Percentiles rank a stretch among this genome's conserved stretches.
phyloP scores from a whole-genome alignment of 2,329 filamentous ascomycete species.

The Chrysoporthe deuterocubensis region DNA sequence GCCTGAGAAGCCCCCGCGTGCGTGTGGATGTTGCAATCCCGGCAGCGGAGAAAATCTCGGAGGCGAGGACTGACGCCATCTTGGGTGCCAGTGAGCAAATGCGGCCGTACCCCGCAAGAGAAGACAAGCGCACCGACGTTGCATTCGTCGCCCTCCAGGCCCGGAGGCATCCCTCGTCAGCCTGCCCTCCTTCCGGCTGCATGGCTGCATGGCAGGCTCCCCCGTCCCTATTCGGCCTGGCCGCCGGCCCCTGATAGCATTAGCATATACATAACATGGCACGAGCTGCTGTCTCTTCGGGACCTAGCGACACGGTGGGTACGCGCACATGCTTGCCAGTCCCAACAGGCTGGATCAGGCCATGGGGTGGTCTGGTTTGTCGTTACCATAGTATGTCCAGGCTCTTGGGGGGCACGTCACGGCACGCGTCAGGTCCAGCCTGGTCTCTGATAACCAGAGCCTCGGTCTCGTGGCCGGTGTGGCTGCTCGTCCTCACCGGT shows the following conservation, averaged over 20 bases:
- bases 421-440: background rate
- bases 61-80: slow-evolving; percentile 28
- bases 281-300: no score
- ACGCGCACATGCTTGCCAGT: no score
- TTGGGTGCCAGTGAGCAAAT: slow-evolving; percentile 27
- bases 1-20: background rate
- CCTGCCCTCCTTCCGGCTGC: background rate
- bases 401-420: no score
- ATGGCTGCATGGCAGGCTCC: no score
- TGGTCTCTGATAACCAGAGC: background rate
- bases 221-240: background rate
- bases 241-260: no score
- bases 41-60: slow-evolving; percentile 35
- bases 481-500: background rate
- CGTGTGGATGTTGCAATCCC: background rate
- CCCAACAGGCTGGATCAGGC: no score
- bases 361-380: background rate
- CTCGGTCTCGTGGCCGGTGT: slow-evolving; percentile 3
- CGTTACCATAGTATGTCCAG: no score
- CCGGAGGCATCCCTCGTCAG: background rate
- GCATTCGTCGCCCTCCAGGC: slow-evolving; percentile 6
- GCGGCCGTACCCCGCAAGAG: slow-evolving; percentile 25
- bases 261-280: no score
- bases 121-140: slow-evolving; percentile 34
- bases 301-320: no score